Conservation (phyloP, 2,329 filamentous ascomycete species). For the Sarocladiaceae sp. region DNA sequence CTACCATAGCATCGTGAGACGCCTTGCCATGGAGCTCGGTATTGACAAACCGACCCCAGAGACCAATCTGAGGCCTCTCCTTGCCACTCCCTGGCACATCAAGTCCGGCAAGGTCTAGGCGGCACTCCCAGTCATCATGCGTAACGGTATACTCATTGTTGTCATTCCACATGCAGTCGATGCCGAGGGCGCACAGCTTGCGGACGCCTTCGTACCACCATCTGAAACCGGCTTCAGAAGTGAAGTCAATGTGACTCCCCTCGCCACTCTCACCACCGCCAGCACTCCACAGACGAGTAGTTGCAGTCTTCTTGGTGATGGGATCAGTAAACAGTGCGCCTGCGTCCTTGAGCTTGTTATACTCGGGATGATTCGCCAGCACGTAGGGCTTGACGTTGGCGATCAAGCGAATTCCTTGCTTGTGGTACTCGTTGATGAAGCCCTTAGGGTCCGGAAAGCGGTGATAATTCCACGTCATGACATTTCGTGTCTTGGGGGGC, state of each 20-base stretch:
- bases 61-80: slow-evolving; percentile 46
- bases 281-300: slow-evolving; percentile 64
- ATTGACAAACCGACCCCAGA: slow-evolving; percentile 64
- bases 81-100: slow-evolving; percentile 28
- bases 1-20: slow-evolving; percentile 60
- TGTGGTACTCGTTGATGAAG: slow-evolving; percentile 57
- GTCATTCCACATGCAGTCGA: slow-evolving; percentile 74
- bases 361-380: slow-evolving; percentile 59
- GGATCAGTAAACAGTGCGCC: slow-evolving; percentile 60
- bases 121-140: slow-evolving; percentile 58
- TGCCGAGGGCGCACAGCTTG: slow-evolving; percentile 54
- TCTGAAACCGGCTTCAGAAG: slow-evolving; percentile 56
- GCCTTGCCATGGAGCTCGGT: slow-evolving; percentile 66
- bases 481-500: slow-evolving; percentile 63
- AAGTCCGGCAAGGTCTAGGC: slow-evolving; percentile 38
- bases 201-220: slow-evolving; percentile 68
- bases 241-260: slow-evolving; percentile 69
- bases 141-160: slow-evolving; percentile 70
- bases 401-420: slow-evolving; percentile 58
- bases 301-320: slow-evolving; percentile 41
- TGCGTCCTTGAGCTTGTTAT: slow-evolving; percentile 49
- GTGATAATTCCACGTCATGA: slow-evolving; percentile 62
- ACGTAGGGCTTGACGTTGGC: slow-evolving; percentile 72
- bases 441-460: slow-evolving; percentile 62
- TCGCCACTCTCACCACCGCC: slow-evolving; percentile 64